Base-by-base conservation (phyloP, 2,329 filamentous ascomycete species). In the Falciphora oryzae region DNA sequence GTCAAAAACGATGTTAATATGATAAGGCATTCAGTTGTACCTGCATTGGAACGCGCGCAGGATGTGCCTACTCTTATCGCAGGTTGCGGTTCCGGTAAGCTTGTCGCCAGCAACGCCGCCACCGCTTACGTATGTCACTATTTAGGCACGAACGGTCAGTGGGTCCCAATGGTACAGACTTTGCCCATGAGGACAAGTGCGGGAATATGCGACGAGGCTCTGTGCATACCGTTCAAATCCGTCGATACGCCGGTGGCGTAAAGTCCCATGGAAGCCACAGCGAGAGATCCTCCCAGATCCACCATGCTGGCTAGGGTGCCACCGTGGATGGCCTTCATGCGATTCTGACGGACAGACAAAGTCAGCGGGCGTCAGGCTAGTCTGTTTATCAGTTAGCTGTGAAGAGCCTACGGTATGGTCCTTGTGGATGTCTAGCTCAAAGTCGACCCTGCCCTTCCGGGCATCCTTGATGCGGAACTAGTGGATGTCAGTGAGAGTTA, bases 261-360 rank as follows among this genome's bases (percentile, higher is more conserved):
- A 1, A 86, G 76, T 0, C 86, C 86, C 67, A 82, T 86, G 1
- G 87, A 89, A 1, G 86, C 86, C 3, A 89, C 85, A 13, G 86
- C 87, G 3, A 89, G 78, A 0, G 86, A 89, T 18, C 86, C 86
- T 14, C 86, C 86, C 0, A 89, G 77, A 67, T 89, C 87, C 32
- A 89, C 88, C 77, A 93, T 88, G 72, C 87, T 90, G 4, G 91
- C 91, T 32, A 94, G 87, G 0, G 90, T 91, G 4, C 91, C 91
- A 25, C 91, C 91, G 70, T 94, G 91, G 32, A 93, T 82, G 50
- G 89, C 93, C 63, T 87, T 84, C 0, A 94, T 79, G 1, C 91
- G 87, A 72, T 94, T 94, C 89, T 93, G 38, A 14, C n/a, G 50
- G 8, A 10, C 11, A 44, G 56, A 18, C 22, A 27, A 14, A 58